phyloP scores from a whole-genome alignment of 1,284 basidiomycete genomes.

The Austroboletus novae-zelandiae region DNA sequence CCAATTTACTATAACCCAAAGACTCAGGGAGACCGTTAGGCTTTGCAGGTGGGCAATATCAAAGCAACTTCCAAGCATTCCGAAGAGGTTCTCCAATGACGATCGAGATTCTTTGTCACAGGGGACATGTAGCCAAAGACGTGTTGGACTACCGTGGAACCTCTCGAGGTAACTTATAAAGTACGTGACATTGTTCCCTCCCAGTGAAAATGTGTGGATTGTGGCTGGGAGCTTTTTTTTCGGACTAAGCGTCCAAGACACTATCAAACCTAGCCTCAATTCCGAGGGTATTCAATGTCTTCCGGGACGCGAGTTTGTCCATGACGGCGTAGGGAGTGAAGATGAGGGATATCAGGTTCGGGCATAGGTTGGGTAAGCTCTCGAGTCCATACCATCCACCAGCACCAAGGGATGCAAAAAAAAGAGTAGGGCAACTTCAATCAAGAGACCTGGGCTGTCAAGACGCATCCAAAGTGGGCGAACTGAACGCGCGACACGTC shows the following conservation, averaged over 20 bases:
- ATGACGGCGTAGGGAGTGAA: slow-evolving; percentile 6
- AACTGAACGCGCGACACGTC: too few relatives aligned
- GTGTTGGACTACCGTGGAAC: slow-evolving; percentile 2
- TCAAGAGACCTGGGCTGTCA: too few relatives aligned
- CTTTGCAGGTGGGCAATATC: neutral
- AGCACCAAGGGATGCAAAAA: too few relatives aligned
- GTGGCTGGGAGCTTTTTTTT: slow-evolving; percentile 3
- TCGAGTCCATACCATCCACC: too few relatives aligned
- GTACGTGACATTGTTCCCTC: slow-evolving; percentile 1
- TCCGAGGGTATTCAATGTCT: slow-evolving; percentile 7
- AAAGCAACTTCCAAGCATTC: slow-evolving; percentile 3
- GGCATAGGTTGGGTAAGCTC: too few relatives aligned
- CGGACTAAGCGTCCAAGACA: too few relatives aligned
- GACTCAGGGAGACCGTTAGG: slow-evolving; percentile 6
- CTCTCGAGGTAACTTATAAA: slow-evolving; percentile 11
- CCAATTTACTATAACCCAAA: neutral
- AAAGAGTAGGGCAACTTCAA: too few relatives aligned
- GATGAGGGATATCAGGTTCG: too few relatives aligned
- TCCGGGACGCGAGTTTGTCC: slow-evolving; percentile 6
- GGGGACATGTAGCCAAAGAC: slow-evolving; percentile 6
- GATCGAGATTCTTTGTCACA: slow-evolving; percentile 1
- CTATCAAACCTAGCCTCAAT: slow-evolving; percentile 7
- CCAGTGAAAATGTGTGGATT: slow-evolving; percentile 8
- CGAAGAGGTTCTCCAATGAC: slow-evolving; percentile 10
- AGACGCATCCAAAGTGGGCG: too few relatives aligned